phyloP scores from a whole-genome alignment of 2,329 filamentous ascomycete species.

The Metarhizium brunneum region DNA sequence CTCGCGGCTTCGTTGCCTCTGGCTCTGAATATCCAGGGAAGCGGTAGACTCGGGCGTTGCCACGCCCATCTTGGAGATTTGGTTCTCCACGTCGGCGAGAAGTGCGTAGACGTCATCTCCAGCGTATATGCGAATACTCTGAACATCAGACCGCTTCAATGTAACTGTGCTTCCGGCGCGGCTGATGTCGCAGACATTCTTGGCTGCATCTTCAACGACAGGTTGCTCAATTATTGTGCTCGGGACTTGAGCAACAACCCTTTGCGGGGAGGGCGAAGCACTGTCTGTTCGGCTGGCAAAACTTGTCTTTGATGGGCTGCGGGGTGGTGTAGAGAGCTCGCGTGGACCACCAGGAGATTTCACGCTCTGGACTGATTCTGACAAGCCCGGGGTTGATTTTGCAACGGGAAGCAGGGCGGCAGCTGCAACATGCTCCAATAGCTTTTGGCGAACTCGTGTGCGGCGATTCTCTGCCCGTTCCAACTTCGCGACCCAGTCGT shows the following conservation, averaged over 20 bases:
- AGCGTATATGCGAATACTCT: conserved; percentile 61
- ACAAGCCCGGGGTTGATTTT: conserved; percentile 13
- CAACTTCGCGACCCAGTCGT: conserved; percentile 73
- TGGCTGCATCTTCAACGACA: conserved; percentile 31
- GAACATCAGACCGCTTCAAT: conserved; percentile 34
- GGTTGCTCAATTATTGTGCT: conserved; percentile 47
- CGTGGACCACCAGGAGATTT: conserved; percentile 24
- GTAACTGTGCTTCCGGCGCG: conserved; percentile 14
- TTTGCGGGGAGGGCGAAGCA: conserved; percentile 38
- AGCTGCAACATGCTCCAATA: conserved; percentile 73
- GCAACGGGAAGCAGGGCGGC: conserved; percentile 42
- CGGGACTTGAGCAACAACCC: conserved; percentile 43
- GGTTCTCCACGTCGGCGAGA: conserved; percentile 54
- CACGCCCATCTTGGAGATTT: conserved; percentile 27
- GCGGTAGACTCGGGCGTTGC: not conserved
- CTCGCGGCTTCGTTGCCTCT: conserved; percentile 40
- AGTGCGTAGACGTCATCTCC: conserved; percentile 59
- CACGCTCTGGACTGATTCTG: conserved; percentile 32
- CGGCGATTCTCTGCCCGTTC: conserved; percentile 72
- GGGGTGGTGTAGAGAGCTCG: conserved; percentile 41
- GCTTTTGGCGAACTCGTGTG: conserved; percentile 65
- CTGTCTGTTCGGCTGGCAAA: conserved; percentile 23
- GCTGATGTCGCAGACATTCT: conserved; percentile 14
- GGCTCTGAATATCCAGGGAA: not conserved
- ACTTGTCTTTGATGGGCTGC: conserved; percentile 7